Percentiles rank a stretch among this genome's conserved stretches.
Evolutionary conservation across 2,329 filamentous ascomycete species (phyloP).

Genomic region (Colletotrichum sp.): DNA sequence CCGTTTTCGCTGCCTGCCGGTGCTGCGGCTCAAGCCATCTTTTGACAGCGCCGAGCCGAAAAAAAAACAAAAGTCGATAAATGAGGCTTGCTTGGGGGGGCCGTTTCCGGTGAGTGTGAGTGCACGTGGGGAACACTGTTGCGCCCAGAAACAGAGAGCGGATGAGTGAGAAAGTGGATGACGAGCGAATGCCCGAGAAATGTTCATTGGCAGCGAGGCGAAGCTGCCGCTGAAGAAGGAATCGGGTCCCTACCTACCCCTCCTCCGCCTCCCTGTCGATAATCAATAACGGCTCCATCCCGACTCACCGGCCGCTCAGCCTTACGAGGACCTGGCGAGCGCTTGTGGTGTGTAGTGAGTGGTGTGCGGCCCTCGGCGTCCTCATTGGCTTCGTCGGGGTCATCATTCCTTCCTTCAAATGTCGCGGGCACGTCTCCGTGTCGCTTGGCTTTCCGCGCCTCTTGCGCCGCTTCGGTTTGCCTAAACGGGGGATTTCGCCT

Average conservation of each 20-base stretch:
- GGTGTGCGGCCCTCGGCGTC: not conserved
- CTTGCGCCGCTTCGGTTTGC: not conserved
- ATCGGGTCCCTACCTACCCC: not conserved
- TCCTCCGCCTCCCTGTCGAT: not conserved
- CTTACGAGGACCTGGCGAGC: not conserved
- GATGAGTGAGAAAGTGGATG: not conserved
- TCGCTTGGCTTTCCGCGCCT: not conserved
- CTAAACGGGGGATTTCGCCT: not conserved
- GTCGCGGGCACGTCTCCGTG: not conserved
- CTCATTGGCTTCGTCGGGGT: not conserved
- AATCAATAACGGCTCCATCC: not conserved
- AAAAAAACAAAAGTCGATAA: not conserved
- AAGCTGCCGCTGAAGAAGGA: not conserved
- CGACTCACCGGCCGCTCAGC: not conserved
- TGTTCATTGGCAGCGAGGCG: not conserved
- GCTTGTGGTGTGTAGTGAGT: not conserved
- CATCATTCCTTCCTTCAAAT: not conserved
- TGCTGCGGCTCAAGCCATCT: not conserved
- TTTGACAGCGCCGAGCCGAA: not conserved
- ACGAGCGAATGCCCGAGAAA: not conserved
- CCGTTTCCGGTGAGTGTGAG: not conserved
- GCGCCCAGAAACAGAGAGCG: not conserved
- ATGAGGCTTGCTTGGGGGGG: not conserved
- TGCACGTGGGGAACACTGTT: not conserved
- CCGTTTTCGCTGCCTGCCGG: not conserved